Percentiles rank a stretch among this genome's conserved stretches.
Evolutionary conservation across 306 rosid species (phyloP).

Genomic region (Citrullus colocynthis): DNA sequence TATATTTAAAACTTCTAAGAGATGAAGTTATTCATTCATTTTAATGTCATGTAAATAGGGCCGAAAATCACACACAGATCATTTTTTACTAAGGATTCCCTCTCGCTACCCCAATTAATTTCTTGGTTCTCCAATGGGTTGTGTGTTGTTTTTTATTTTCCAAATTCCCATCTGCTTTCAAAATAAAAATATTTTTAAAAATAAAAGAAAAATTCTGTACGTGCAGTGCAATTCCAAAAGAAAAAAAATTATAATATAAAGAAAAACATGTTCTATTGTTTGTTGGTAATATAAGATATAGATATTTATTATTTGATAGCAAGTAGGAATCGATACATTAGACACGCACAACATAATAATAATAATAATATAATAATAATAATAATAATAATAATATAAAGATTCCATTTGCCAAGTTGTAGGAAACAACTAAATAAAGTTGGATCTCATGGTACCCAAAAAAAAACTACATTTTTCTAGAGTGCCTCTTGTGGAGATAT

Average conservation of each 20-base stretch:
- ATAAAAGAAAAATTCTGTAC: background rate
- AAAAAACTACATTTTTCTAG: background rate
- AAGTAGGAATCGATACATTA: background rate
- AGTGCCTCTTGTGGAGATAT: background rate
- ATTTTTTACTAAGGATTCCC: background rate
- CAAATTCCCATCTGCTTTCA: background rate
- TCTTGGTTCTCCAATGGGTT: background rate
- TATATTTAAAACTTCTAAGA: too few relatives aligned
- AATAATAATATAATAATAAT: background rate
- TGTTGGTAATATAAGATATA: background rate
- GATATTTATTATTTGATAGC: background rate
- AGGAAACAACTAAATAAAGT: constrained; percentile 1
- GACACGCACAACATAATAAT: background rate
- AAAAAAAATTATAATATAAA: background rate
- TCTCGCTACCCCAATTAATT: background rate
- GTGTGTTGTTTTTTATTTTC: background rate
- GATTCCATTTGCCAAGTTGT: constrained; percentile 3
- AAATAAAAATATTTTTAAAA: background rate
- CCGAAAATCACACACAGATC: too few relatives aligned
- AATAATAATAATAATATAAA: too few relatives aligned
- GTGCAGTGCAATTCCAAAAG: constrained; percentile 4
- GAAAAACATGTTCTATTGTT: background rate
- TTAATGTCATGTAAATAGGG: too few relatives aligned
- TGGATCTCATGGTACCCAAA: background rate
- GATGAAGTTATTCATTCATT: too few relatives aligned